phyloP scores from a whole-genome alignment of 352 stramenopile genomes.

The Globisporangium polare region DNA sequence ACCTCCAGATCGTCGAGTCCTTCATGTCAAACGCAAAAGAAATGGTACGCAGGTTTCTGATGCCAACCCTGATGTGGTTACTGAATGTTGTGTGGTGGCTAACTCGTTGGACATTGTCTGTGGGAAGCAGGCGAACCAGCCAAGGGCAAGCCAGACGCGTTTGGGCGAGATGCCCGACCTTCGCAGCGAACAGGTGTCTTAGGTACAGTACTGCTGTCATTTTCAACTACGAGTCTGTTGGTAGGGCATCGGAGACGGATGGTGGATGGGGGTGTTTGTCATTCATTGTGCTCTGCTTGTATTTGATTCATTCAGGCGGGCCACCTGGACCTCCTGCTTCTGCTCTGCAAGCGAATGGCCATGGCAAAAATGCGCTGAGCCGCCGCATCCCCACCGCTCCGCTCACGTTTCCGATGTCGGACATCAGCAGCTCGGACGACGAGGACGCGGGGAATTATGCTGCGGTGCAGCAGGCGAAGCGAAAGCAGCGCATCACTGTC shows the following conservation, averaged over 20 bases:
- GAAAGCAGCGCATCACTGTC: conserved; percentile 15
- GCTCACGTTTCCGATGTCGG: conserved; percentile 13
- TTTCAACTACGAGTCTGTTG: background rate
- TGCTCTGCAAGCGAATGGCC: background rate
- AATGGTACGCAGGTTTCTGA: conserved; percentile 5
- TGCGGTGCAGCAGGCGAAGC: background rate
- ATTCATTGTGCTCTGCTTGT: background rate
- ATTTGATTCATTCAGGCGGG: background rate
- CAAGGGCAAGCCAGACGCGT: background rate
- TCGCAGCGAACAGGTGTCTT: conserved; percentile 4
- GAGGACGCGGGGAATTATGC: conserved; percentile 4
- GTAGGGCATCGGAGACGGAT: background rate
- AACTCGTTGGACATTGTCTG: background rate
- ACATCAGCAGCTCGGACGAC: conserved; percentile 18
- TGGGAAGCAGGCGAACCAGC: conserved; percentile 2
- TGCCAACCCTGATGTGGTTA: background rate
- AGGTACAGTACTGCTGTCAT: conserved; percentile 11
- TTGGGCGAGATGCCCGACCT: background rate
- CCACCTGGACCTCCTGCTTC: background rate
- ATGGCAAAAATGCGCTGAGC: background rate
- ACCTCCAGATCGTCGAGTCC: background rate
- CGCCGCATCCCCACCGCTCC: conserved; percentile 5
- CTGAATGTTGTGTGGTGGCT: background rate
- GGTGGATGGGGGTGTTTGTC: background rate
- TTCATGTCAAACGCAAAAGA: conserved; percentile 7